Evolutionary conservation across 768 basidiomycete species (phyloP), one percentile per base, ranked within the genome.

Genomic region (Lepiota brunneoincarnata): DNA sequence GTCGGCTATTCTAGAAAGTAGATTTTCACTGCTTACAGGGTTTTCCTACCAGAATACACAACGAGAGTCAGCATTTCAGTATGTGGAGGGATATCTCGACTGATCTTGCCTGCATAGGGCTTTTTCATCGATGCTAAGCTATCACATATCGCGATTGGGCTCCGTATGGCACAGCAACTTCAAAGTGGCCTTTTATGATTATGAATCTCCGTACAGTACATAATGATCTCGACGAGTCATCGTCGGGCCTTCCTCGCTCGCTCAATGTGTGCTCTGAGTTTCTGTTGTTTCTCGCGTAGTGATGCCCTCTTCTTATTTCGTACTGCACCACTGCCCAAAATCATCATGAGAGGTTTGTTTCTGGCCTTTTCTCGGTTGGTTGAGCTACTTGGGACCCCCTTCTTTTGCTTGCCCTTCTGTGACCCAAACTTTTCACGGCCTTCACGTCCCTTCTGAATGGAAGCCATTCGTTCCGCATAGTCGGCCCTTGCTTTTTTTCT

Each of bases 271-370:
- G 83, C 84, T 48, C 90, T 72, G 60, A 92, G 64, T 67, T 83
- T 86, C 61, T 79, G 83, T 68, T 93, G 91, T 68, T 93, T 93
- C 56, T 93, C 87, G 60, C 84, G 76, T 62, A 93, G 67, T 0
- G 86, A 88, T 20, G 84, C 85, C 72, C 88, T 91, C 74, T 90
- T 92, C 75, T 93, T 93, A 1, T 89, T 76, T 59, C 77, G 75
- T n/a, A 93, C 89, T 1, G 84, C 83, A 1, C 79, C 79, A 55
- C 88, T 91, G 46, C 85, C 78, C 58, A 93, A 72, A 50, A 92
- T 85, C 91, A 93, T 93, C 94, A 96, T 95, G 60, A 96, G 81
- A 21, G 94, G 94, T 69, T 98, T 97, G 69, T 95, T 94, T 66
- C 89, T 81, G 36, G 85, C 82, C 81, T 97, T 97, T 73, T 96